Percentiles rank a stretch among this genome's conserved stretches.
These are phyloP conservation scores for Talaromyces stipitatus DNA, from an alignment of 495 filamentous ascomycete genomes.

Conservation along the genomic window DNA sequence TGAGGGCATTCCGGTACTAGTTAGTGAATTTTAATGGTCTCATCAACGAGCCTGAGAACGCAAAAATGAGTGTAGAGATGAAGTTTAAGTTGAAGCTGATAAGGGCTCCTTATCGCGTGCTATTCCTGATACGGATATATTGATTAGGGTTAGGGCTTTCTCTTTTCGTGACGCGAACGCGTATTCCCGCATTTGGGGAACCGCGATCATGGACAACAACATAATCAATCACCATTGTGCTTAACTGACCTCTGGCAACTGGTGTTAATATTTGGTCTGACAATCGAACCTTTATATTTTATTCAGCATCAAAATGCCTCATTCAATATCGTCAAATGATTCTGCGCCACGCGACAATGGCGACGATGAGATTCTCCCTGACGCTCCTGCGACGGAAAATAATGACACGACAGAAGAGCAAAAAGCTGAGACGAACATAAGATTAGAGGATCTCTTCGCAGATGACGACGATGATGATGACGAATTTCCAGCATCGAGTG, in stretches of 20 bases:
- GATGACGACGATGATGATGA: constrained; percentile 65
- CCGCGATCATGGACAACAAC: background rate
- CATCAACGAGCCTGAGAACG: background rate
- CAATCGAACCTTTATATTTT: background rate
- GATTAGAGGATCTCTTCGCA: constrained; percentile 74
- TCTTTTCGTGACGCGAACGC: constrained; percentile 1
- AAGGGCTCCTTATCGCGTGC: constrained; percentile 3
- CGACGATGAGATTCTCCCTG: constrained; percentile 32
- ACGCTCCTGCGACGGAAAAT: constrained; percentile 23
- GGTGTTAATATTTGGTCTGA: constrained; percentile 2
- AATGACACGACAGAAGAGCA: constrained; percentile 15
- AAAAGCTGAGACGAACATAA: constrained; percentile 41
- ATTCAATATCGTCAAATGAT: constrained; percentile 37
- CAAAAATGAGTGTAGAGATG: background rate
- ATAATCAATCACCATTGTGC: background rate
- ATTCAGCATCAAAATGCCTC: constrained; percentile 36
- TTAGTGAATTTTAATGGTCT: background rate
- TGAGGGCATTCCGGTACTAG: background rate
- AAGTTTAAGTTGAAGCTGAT: background rate
- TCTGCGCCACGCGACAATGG: constrained; percentile 17
- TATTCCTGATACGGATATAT: background rate
- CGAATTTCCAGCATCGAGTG: constrained; percentile 59
- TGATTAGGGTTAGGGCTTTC: constrained; percentile 14
- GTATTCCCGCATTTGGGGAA: constrained; percentile 4
- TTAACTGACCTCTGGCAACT: background rate